Evolutionary conservation across 2,329 filamentous ascomycete species (phyloP).

Genomic region (Aspergillus texensis): DNA sequence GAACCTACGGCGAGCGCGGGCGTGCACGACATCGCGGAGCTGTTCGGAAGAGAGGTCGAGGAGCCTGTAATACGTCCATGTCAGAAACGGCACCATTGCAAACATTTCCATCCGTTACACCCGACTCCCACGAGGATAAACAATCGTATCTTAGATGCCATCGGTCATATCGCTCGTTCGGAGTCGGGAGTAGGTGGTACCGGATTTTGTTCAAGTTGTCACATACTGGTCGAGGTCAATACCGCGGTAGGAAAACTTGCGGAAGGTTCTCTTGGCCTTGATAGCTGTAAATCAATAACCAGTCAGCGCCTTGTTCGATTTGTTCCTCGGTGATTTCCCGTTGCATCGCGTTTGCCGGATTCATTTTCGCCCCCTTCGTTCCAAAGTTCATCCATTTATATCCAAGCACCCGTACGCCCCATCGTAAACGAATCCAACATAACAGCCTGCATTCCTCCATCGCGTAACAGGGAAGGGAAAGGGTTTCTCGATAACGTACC

Average conservation of each 20-base stretch:
- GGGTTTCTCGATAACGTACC: slow-evolving; percentile 53
- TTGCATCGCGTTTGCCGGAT: not conserved
- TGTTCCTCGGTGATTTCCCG: slow-evolving; percentile 14
- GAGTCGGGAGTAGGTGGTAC: slow-evolving; percentile 14
- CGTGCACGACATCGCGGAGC: slow-evolving; percentile 99
- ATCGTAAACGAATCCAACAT: slow-evolving; percentile 9
- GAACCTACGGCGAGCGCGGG: slow-evolving; percentile 97
- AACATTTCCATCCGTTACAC: slow-evolving; percentile 29
- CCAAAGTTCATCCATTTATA: slow-evolving; percentile 18
- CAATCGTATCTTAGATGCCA: slow-evolving; percentile 9
- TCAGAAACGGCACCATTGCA: slow-evolving; percentile 20
- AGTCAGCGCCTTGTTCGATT: slow-evolving; percentile 32
- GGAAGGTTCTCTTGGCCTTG: slow-evolving; percentile 99
- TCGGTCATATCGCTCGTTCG: slow-evolving; percentile 17
- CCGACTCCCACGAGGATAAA: slow-evolving; percentile 12
- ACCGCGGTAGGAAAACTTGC: slow-evolving; percentile 99
- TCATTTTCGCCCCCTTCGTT: slow-evolving; percentile 5
- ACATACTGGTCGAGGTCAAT: slow-evolving; percentile 99
- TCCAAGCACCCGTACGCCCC: slow-evolving; percentile 13
- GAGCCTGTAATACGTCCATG: slow-evolving; percentile 65
- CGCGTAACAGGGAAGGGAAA: slow-evolving; percentile 19
- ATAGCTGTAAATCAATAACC: slow-evolving; percentile 66
- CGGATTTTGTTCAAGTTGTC: slow-evolving; percentile 15
- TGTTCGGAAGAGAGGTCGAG: slow-evolving; percentile 98
- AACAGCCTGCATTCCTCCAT: not conserved